A percentile compares a stretch with the other conserved stretches of the same genome.
These are phyloP conservation scores for Balamuthia mandrillaris DNA, from an alignment of 208 protist genomes.

Conservation along the genomic window DNA sequence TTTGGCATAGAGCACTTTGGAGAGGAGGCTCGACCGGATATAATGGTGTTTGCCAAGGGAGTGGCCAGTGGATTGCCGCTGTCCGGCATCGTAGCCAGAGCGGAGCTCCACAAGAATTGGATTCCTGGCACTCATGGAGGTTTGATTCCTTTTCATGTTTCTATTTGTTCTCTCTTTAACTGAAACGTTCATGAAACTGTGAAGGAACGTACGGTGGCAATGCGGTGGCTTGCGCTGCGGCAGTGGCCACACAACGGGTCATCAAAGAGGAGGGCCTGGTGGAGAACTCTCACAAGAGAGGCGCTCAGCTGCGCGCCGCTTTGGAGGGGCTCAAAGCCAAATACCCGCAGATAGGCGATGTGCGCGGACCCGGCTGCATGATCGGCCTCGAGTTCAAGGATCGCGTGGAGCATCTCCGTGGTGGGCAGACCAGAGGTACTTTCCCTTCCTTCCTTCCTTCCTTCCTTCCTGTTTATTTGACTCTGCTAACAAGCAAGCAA, in stretches of 20 bases:
- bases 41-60: conserved; percentile 39
- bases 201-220: conserved; percentile 71
- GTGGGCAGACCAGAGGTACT: too few relatives aligned
- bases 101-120: conserved; percentile 28
- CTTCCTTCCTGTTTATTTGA: too few relatives aligned
- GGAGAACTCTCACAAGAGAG: conserved; percentile 46
- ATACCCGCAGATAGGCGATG: conserved; percentile 38
- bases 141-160: neutral
- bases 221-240: conserved; percentile 67
- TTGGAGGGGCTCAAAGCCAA: neutral
- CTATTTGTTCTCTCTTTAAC: neutral
- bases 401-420: neutral
- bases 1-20: conserved; percentile 57
- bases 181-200: neutral
- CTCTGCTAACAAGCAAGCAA: too few relatives aligned
- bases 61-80: conserved; percentile 12
- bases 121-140: neutral
- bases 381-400: conserved; percentile 53
- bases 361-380: conserved; percentile 56
- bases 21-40: conserved; percentile 60
- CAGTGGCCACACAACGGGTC: conserved; percentile 58
- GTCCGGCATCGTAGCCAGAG: neutral
- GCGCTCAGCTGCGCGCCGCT: conserved; percentile 39
- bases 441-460: too few relatives aligned
- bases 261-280: conserved; percentile 66